Evolutionary conservation across 306 rosid species (phyloP).

Genomic region (Medicago lupulina): DNA sequence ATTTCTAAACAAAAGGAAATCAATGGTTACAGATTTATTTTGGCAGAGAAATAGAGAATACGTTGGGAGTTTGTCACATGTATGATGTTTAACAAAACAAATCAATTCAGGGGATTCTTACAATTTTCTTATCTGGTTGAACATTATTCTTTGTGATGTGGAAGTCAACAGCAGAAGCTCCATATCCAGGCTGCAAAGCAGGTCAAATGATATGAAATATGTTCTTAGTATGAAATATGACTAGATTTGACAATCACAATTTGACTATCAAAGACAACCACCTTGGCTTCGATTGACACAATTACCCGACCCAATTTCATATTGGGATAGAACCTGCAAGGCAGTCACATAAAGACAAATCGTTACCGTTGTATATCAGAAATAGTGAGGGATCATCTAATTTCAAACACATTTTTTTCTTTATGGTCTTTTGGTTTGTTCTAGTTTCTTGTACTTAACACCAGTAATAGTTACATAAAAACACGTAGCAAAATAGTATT

Average conservation of each 20-base stretch:
- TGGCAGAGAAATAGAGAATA: not conserved
- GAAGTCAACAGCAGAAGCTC: slow-evolving; percentile 67
- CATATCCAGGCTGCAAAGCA: slow-evolving; percentile 82
- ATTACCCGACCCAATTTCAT: slow-evolving; percentile 67
- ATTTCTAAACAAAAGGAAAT: slow-evolving; percentile 16
- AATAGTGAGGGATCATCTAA: slow-evolving; percentile 11
- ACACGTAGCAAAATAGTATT: slow-evolving; percentile 21
- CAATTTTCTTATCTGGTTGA: slow-evolving; percentile 66
- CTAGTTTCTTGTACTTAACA: slow-evolving; percentile 9
- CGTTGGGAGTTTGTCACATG: slow-evolving; percentile 18
- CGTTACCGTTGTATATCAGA: slow-evolving; percentile 28
- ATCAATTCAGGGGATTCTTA: slow-evolving; percentile 58
- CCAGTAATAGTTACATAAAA: slow-evolving; percentile 17
- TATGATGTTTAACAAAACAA: slow-evolving; percentile 33
- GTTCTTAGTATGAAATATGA: slow-evolving; percentile 16
- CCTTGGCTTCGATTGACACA: slow-evolving; percentile 70
- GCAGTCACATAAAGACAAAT: slow-evolving; percentile 20
- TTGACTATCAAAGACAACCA: slow-evolving; percentile 45
- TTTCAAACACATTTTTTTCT: slow-evolving; percentile 28
- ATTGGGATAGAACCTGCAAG: slow-evolving; percentile 74
- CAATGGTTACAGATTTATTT: slow-evolving; percentile 3
- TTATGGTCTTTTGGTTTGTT: slow-evolving; percentile 17
- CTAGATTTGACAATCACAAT: slow-evolving; percentile 26
- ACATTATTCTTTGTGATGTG: slow-evolving; percentile 59
- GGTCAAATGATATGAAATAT: slow-evolving; percentile 36